Evolutionary conservation across 2,329 filamentous ascomycete species (phyloP).

Genomic region (Nemania serpens): DNA sequence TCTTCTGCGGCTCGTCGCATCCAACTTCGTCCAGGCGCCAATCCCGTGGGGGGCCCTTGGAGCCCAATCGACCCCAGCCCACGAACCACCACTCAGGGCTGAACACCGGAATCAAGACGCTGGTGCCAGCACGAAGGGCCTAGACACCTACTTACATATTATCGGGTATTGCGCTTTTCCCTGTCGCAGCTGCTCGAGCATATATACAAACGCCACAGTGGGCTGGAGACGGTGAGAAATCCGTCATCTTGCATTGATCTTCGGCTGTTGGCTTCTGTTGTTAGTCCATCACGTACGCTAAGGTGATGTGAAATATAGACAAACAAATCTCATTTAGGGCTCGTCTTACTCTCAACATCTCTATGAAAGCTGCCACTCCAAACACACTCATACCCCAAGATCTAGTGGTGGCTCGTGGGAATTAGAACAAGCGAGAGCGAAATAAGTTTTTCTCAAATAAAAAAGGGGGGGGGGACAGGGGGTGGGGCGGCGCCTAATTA

Average conservation of each 20-base stretch:
- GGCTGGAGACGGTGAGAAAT: conserved; percentile 4
- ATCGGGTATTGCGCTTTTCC: not conserved
- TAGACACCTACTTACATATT: not conserved
- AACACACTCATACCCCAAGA: too few relatives aligned
- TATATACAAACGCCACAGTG: not conserved
- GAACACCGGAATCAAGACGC: not conserved
- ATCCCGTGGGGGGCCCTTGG: not conserved
- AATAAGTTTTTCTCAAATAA: too few relatives aligned
- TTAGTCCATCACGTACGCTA: not conserved
- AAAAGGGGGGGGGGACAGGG: too few relatives aligned
- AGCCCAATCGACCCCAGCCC: not conserved
- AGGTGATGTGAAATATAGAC: not conserved
- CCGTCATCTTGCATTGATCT: conserved; percentile 23
- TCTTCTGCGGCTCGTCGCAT: conserved; percentile 14
- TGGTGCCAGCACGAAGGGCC: conserved; percentile 8
- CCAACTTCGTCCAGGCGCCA: not conserved
- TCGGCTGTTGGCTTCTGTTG: not conserved
- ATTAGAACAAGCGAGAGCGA: too few relatives aligned
- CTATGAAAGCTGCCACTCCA: too few relatives aligned
- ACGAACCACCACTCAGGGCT: too few relatives aligned
- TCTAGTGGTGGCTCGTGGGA: too few relatives aligned
- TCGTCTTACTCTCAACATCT: too few relatives aligned
- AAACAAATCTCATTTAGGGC: too few relatives aligned
- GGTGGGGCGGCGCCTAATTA: too few relatives aligned
- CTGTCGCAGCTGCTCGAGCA: not conserved